These are phyloP conservation scores for Yarrowia deformans DNA, from an alignment of 805 yeast genomes.

Conservation along the genomic window DNA sequence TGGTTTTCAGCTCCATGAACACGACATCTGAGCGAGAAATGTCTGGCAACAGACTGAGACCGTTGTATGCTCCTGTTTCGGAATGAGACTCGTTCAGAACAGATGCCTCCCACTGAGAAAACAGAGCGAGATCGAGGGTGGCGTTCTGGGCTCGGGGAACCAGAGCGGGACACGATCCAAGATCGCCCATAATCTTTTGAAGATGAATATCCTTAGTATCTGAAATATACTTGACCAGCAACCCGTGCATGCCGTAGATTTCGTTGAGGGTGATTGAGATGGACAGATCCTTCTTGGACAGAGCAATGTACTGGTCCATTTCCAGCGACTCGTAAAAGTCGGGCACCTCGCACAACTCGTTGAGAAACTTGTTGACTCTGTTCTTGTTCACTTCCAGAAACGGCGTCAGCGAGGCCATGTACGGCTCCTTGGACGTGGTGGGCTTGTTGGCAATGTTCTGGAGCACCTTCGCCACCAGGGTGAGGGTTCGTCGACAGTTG, in stretches of 20 bases:
- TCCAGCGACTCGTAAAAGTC: constrained; percentile 53
- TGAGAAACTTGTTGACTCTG: constrained; percentile 49
- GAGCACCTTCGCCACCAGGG: constrained; percentile 80
- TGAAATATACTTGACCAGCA: constrained; percentile 48
- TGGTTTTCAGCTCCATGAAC: constrained; percentile 50
- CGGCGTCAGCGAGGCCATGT: constrained; percentile 46
- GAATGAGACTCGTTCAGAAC: constrained; percentile 45
- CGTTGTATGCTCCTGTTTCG: constrained; percentile 41
- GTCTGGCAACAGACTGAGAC: constrained; percentile 41
- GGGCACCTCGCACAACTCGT: constrained; percentile 52
- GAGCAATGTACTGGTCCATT: constrained; percentile 52
- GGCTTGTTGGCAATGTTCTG: constrained; percentile 90
- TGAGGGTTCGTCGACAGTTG: constrained; percentile 66
- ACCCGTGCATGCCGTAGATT: constrained; percentile 50
- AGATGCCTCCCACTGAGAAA: constrained; percentile 49
- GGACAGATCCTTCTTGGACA: constrained; percentile 49
- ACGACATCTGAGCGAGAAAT: constrained; percentile 48
- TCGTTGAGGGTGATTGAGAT: constrained; percentile 51
- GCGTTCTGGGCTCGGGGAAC: constrained; percentile 48
- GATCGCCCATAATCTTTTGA: constrained; percentile 45
- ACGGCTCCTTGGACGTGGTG: constrained; percentile 61
- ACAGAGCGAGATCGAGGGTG: constrained; percentile 49
- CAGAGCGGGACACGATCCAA: constrained; percentile 49
- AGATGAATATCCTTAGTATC: constrained; percentile 44
- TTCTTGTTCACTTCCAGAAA: constrained; percentile 48